These are phyloP conservation scores for Xylariaceae sp. DNA, from an alignment of 2,329 filamentous ascomycete genomes.

Conservation along the genomic window DNA sequence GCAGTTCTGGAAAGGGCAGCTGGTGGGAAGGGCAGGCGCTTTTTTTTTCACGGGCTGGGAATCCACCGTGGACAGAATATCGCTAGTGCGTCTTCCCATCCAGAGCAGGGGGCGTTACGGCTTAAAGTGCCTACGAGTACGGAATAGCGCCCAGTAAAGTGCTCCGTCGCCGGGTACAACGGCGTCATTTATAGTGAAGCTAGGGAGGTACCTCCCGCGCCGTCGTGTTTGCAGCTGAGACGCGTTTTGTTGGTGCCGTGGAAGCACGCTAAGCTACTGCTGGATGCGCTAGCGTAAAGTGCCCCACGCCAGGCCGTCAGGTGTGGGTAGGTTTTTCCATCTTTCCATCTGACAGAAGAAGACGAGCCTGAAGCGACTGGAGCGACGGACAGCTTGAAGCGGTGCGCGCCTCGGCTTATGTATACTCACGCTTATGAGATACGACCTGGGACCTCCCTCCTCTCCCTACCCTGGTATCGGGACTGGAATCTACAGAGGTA, in stretches of 20 bases:
- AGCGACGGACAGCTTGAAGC: background rate
- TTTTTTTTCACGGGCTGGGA: too few species aligned
- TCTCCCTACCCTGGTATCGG: background rate
- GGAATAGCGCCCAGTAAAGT: background rate
- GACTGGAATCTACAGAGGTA: background rate
- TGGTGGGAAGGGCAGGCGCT: too few species aligned
- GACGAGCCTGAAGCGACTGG: too few species aligned
- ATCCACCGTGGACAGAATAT: too few species aligned
- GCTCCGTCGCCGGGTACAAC: background rate
- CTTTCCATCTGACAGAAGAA: too few species aligned
- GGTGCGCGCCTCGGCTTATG: background rate
- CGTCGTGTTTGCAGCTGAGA: slow-evolving; percentile 3
- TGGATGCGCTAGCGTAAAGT: too few species aligned
- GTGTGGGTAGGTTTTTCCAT: too few species aligned
- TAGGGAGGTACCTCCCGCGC: background rate
- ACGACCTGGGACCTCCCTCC: too few species aligned
- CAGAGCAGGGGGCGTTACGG: too few species aligned
- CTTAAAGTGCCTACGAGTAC: background rate
- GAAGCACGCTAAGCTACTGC: background rate
- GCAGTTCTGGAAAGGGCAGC: too few species aligned
- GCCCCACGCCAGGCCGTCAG: too few species aligned
- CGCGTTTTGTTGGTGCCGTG: background rate
- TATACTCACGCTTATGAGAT: background rate
- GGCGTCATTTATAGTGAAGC: background rate
- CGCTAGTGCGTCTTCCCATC: too few species aligned